phyloP scores from a whole-genome alignment of 345 rosid species.

The Brassica juncea region DNA sequence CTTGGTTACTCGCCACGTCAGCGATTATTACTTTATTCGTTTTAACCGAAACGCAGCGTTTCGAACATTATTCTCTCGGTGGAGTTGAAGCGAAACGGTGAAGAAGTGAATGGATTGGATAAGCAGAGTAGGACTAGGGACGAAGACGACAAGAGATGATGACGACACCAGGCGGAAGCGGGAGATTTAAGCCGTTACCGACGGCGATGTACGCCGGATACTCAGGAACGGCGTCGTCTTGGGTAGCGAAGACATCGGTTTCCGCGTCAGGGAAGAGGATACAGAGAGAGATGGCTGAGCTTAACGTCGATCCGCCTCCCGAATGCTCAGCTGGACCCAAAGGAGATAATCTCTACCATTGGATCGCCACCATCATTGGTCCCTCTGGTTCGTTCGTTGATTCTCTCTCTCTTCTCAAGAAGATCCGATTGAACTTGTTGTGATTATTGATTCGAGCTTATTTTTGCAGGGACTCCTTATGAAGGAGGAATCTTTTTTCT shows the following conservation, averaged over 20 bases:
- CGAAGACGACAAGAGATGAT: slow-evolving; percentile 33
- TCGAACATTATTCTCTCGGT: neutral
- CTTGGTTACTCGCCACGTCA: slow-evolving; percentile 23
- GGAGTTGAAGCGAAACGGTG: slow-evolving; percentile 20
- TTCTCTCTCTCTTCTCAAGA: neutral
- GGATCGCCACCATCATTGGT: slow-evolving; percentile 88
- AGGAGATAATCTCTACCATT: slow-evolving; percentile 87
- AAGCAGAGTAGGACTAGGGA: slow-evolving; percentile 22
- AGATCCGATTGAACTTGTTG: slow-evolving; percentile 23
- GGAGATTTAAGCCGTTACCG: slow-evolving; percentile 40
- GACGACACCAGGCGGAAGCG: slow-evolving; percentile 44
- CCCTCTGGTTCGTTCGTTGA: slow-evolving; percentile 54
- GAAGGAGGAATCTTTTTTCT: slow-evolving; percentile 85
- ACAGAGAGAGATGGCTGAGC: slow-evolving; percentile 84
- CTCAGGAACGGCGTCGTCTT: slow-evolving; percentile 53
- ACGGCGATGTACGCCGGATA: slow-evolving; percentile 44
- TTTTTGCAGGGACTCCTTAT: slow-evolving; percentile 72
- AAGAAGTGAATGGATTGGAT: slow-evolving; percentile 28
- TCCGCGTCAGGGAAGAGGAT: slow-evolving; percentile 93
- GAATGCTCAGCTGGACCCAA: slow-evolving; percentile 92
- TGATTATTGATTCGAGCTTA: neutral
- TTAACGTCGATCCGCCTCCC: slow-evolving; percentile 69
- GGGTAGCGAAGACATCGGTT: slow-evolving; percentile 80
- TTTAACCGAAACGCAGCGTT: slow-evolving; percentile 31
- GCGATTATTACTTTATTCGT: slow-evolving; percentile 10